Evolutionary conservation across 2,329 filamentous ascomycete species (phyloP).

Genomic region (Biscogniauxia sp.): DNA sequence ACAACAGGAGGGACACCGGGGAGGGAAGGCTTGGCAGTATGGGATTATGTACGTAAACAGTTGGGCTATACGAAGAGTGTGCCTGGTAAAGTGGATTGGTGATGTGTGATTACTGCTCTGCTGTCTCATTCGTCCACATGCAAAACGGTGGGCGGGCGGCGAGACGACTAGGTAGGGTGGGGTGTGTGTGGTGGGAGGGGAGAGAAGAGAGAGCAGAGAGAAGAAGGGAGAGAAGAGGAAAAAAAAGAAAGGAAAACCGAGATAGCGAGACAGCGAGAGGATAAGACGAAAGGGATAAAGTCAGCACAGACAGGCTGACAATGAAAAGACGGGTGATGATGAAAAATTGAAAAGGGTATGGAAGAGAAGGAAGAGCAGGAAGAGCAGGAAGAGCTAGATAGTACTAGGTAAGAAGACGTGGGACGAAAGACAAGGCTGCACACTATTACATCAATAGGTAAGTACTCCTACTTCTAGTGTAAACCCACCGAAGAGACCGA

Average conservation of each 20-base stretch:
- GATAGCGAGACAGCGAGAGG: background rate
- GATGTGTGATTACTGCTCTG: conserved; percentile 20
- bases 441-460: no score
- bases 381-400: background rate
- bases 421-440: no score
- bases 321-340: no score
- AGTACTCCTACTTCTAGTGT: no score
- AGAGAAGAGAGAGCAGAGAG: background rate
- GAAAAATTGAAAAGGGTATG: no score
- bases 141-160: background rate
- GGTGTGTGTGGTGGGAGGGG: background rate
- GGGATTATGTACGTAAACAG: conserved; percentile 7
- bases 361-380: no score
- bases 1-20: conserved; percentile 7
- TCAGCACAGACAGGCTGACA: background rate
- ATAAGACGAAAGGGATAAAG: background rate
- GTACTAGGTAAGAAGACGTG: no score
- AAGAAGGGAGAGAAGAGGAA: no score
- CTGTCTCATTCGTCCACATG: conserved; percentile 14
- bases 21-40: conserved; percentile 19
- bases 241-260: no score
- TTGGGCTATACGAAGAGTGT: conserved; percentile 23
- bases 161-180: background rate
- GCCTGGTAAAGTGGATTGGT: conserved; percentile 27
- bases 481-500: background rate